Evolutionary conservation across 768 basidiomycete genomes (phyloP).

Genomic region (Mycena rebaudengoi): DNA sequence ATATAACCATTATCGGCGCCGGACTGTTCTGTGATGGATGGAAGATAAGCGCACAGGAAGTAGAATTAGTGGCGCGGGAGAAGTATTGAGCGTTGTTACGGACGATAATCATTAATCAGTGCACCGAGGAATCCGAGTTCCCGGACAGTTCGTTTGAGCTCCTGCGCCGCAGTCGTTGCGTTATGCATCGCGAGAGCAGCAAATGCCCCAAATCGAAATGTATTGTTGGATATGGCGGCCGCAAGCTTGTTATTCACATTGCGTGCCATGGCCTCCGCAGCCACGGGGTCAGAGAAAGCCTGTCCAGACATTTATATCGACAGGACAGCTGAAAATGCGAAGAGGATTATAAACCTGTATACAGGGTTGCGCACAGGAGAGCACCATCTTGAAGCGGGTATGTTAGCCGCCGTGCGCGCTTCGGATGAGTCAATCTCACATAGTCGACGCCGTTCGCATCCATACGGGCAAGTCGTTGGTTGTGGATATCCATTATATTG

Average conservation of each 20-base stretch:
- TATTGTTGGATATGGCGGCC: conserved; percentile 47
- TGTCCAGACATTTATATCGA: background rate
- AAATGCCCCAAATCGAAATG: conserved; percentile 50
- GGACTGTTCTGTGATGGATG: conserved; percentile 42
- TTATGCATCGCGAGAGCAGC: conserved; percentile 55
- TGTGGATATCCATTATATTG: conserved; percentile 49
- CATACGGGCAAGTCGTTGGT: conserved; percentile 46
- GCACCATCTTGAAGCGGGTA: conserved; percentile 43
- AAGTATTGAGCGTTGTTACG: background rate
- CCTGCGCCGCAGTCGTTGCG: conserved; percentile 48
- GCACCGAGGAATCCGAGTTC: conserved; percentile 53
- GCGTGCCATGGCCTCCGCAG: conserved; percentile 44
- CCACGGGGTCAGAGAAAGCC: conserved; percentile 43
- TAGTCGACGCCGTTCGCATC: conserved; percentile 48
- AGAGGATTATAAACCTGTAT: conserved; percentile 33
- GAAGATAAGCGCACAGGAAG: background rate
- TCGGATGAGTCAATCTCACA: conserved; percentile 27
- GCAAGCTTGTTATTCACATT: conserved; percentile 48
- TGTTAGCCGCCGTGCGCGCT: background rate
- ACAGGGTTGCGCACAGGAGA: conserved; percentile 48
- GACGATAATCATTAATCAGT: conserved; percentile 51
- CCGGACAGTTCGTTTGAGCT: conserved; percentile 48
- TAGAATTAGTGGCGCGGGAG: too few relatives aligned
- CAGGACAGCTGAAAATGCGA: background rate
- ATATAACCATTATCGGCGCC: conserved; percentile 44